Percentiles rank a stretch among this genome's conserved stretches.
Conservation (phyloP, 2,329 filamentous ascomycete species). For the Aureobasidium subglaciale region DNA sequence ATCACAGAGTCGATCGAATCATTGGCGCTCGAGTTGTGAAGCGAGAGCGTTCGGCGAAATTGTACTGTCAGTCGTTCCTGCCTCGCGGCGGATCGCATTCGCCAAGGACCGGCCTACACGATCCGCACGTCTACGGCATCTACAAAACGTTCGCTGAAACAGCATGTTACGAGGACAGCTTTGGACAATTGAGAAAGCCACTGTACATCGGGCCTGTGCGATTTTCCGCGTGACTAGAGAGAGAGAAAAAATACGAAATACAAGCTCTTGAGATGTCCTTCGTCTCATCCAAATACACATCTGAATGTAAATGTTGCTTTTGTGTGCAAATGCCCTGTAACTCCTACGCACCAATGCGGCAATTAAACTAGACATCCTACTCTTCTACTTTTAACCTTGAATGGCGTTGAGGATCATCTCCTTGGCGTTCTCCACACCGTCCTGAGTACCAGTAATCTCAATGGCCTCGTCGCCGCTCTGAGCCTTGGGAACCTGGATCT, state of each 20-base stretch:
- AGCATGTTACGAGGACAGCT: too few relatives aligned
- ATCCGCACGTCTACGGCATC: neutral
- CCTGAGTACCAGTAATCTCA: slow-evolving; percentile 72
- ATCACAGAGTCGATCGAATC: too few relatives aligned
- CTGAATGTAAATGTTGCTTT: neutral
- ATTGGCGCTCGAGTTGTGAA: too few relatives aligned
- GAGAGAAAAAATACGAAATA: neutral
- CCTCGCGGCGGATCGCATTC: too few relatives aligned
- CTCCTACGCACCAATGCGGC: slow-evolving; percentile 10
- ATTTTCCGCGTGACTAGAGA: neutral
- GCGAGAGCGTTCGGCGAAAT: too few relatives aligned
- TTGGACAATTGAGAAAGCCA: neutral
- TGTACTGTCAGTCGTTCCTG: too few relatives aligned
- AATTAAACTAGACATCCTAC: neutral
- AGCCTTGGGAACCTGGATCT: slow-evolving; percentile 80
- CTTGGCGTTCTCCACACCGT: slow-evolving; percentile 79
- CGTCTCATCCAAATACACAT: slow-evolving; percentile 1
- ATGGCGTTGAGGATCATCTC: slow-evolving; percentile 62
- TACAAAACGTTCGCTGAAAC: too few relatives aligned
- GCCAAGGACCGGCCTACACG: too few relatives aligned
- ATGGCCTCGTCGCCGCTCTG: slow-evolving; percentile 73
- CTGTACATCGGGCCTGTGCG: neutral
- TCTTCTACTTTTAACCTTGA: neutral
- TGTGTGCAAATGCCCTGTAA: slow-evolving; percentile 8
- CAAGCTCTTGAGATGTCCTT: slow-evolving; percentile 2